Evolutionary conservation across 1,284 basidiomycete genomes (phyloP).

Genomic region (Sanghuangporus baumii): DNA sequence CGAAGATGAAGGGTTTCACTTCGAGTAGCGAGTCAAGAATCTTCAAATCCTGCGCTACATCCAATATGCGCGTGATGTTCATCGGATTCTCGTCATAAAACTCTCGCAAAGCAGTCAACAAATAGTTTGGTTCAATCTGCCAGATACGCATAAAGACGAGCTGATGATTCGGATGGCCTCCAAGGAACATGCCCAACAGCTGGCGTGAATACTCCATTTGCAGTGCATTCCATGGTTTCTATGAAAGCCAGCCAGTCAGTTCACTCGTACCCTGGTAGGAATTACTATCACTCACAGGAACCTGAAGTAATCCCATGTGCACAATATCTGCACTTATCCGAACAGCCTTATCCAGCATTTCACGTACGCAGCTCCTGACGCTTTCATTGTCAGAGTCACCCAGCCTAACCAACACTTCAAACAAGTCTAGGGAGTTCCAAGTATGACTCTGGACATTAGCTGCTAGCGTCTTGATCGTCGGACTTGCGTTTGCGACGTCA

Average conservation of each 20-base stretch:
- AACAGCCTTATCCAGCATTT: slow-evolving; percentile 89
- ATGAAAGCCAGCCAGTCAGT: slow-evolving; percentile 27
- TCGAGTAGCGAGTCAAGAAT: slow-evolving; percentile 88
- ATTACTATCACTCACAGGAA: slow-evolving; percentile 57
- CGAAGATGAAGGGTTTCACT: slow-evolving; percentile 82
- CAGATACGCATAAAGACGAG: slow-evolving; percentile 96
- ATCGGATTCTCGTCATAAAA: slow-evolving; percentile 91
- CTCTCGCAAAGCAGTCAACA: slow-evolving; percentile 83
- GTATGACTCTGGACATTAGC: slow-evolving; percentile 84
- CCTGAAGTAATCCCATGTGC: slow-evolving; percentile 88
- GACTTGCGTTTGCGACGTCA: slow-evolving; percentile 76
- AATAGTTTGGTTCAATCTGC: slow-evolving; percentile 82
- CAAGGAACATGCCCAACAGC: slow-evolving; percentile 87
- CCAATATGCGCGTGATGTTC: slow-evolving; percentile 91
- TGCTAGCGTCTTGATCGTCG: slow-evolving; percentile 82
- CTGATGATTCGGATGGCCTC: slow-evolving; percentile 89
- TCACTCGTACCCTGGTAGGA: not conserved
- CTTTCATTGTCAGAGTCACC: slow-evolving; percentile 69
- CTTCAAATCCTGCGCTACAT: slow-evolving; percentile 93
- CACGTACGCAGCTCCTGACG: slow-evolving; percentile 70
- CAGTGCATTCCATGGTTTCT: slow-evolving; percentile 84
- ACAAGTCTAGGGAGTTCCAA: slow-evolving; percentile 93
- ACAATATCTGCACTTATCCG: slow-evolving; percentile 93
- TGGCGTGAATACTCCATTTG: slow-evolving; percentile 84
- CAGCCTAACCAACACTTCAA: slow-evolving; percentile 80